These are phyloP conservation scores for Kluyveromyces sp. DNA, from an alignment of 1,139 yeast genomes.

Conservation along the genomic window DNA sequence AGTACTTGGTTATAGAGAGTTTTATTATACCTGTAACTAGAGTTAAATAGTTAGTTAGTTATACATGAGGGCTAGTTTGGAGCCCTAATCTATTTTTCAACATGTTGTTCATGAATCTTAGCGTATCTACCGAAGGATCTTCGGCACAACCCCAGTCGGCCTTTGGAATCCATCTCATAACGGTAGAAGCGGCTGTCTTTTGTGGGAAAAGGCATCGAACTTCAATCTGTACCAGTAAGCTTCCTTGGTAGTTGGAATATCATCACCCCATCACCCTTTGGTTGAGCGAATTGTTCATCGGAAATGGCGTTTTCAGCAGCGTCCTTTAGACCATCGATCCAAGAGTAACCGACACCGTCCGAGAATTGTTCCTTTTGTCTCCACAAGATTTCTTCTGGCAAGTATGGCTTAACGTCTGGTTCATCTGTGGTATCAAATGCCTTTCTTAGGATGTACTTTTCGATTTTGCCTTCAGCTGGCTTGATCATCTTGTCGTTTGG, in stretches of 20 bases:
- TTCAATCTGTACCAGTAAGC: conserved; percentile 98
- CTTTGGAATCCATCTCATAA: conserved; percentile 99
- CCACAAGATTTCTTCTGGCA: conserved; percentile 95
- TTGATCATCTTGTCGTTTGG: conserved; percentile 87
- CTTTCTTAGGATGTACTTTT: conserved; percentile 90
- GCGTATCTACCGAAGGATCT: conserved; percentile 97
- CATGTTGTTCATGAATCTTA: conserved; percentile 69
- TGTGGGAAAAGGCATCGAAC: conserved; percentile 90
- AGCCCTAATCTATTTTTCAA: conserved; percentile 15
- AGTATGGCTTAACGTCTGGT: conserved; percentile 66
- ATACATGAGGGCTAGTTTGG: background rate
- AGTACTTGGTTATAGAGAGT: no score
- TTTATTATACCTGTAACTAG: no score
- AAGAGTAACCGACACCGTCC: conserved; percentile 98
- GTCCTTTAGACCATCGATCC: conserved; percentile 98
- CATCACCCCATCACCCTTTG: conserved; percentile 94
- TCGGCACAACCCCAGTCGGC: conserved; percentile 99
- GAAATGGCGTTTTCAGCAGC: conserved; percentile 79
- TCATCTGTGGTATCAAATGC: conserved; percentile 85
- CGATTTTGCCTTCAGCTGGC: conserved; percentile 63
- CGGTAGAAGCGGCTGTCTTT: conserved; percentile 89
- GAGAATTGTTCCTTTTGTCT: conserved; percentile 99
- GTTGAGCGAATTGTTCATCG: conserved; percentile 83
- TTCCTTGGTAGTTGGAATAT: conserved; percentile 94
- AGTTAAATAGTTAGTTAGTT: background rate